These are phyloP conservation scores for Mycena filopes DNA, from an alignment of 768 basidiomycete genomes.

Conservation along the genomic window DNA sequence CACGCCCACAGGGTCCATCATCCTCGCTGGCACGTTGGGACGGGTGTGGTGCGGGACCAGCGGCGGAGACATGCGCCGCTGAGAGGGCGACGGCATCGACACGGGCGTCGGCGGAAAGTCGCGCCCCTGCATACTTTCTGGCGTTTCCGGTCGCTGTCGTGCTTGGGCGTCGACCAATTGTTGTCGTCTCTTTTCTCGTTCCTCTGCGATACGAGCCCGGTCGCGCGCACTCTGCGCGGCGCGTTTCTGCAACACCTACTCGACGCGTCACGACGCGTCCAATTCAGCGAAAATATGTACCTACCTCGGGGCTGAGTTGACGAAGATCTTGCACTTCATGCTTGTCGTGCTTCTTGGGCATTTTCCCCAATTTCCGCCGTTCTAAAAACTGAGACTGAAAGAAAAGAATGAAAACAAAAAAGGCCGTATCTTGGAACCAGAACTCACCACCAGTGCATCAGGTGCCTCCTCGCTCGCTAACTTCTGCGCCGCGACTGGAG, in stretches of 20 bases:
- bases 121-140: constrained; percentile 2
- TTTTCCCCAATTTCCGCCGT: constrained; percentile 16
- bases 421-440: background rate
- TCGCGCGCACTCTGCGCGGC: constrained; percentile 52
- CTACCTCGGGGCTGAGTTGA: constrained; percentile 25
- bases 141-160: constrained; percentile 8
- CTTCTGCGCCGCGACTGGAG: background rate
- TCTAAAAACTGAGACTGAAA: background rate
- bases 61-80: constrained; percentile 25
- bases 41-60: constrained; percentile 27
- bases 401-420: background rate
- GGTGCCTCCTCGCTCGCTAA: background rate
- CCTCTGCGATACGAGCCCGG: constrained; percentile 44
- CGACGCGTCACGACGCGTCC: constrained; percentile 34
- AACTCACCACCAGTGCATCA: constrained; percentile 13
- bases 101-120: constrained; percentile 36
- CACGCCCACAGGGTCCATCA: background rate
- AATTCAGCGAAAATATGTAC: background rate
- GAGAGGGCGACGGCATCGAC: constrained; percentile 35
- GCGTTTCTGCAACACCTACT: constrained; percentile 37
- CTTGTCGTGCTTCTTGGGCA: constrained; percentile 15
- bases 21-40: constrained; percentile 20
- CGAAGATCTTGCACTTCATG: constrained; percentile 6
- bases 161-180: background rate
- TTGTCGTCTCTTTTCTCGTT: constrained; percentile 32